phyloP scores from a whole-genome alignment of 257 asterid species.

The Nicotiana paniculata region DNA sequence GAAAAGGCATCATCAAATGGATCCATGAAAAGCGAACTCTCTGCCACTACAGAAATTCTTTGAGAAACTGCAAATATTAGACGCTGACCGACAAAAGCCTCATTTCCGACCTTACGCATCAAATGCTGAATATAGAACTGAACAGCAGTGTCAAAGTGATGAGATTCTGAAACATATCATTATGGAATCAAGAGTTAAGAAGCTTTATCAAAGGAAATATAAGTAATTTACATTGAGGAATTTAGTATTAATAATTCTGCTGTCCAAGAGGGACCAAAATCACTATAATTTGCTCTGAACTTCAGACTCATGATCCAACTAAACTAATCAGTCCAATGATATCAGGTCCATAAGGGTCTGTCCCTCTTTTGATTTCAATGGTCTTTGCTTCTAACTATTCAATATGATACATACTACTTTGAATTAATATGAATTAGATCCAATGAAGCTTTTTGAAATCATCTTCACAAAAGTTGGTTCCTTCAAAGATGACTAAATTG shows the following conservation, averaged over 20 bases:
- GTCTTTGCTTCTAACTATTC: constrained; percentile 3
- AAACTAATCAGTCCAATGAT: not conserved
- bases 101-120: constrained; percentile 79
- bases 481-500: not conserved
- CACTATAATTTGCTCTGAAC: not conserved
- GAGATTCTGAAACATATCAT: constrained; percentile 30
- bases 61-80: constrained; percentile 69
- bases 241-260: not conserved
- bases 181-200: not conserved
- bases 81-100: constrained; percentile 76
- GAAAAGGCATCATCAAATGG: constrained; percentile 77
- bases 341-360: not conserved
- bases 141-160: constrained; percentile 26
- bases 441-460: not conserved
- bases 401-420: not conserved
- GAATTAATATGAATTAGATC: not conserved
- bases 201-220: not conserved
- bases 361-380: not conserved
- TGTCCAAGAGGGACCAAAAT: not conserved
- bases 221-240: not conserved
- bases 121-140: constrained; percentile 68
- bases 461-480: not conserved
- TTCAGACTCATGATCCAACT: not conserved
- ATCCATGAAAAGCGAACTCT: constrained; percentile 81
- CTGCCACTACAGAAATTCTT: constrained; percentile 71